Evolutionary conservation across 305 asterid species (phyloP), one percentile per base, ranked within the genome.

Genomic region (Fraxinus latifolia): DNA sequence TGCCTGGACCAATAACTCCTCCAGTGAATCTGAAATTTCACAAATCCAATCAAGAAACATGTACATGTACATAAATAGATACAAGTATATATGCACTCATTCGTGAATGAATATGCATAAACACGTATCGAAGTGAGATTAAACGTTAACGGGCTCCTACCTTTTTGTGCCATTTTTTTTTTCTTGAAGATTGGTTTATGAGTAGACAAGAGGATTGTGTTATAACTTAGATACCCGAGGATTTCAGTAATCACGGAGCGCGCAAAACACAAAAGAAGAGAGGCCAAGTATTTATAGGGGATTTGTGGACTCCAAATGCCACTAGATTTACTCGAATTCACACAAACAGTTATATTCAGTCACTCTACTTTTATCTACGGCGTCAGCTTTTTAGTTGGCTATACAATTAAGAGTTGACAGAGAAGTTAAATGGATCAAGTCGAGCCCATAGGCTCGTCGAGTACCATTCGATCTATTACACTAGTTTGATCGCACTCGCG

Each of bases 1-100:
- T 21, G 97, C 99, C 81, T 77, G 86, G 81, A 91, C 85, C 87
- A 93, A 85, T 86, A 92, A 92, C 83, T 93, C 92, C 76, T 93
- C 97, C 78, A 85, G 76, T 73, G 92, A 87, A 84, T 86, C 95
- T 89, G 85, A 85, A 87, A 89, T 78, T 33, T 68, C 37, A 76
- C 60, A 3, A 73, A 77, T 70, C 68, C 23, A 74, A 87, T 84
- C 82, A 83, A 71, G 42, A 71, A 79, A 79, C 37, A 19, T 7
- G 27, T n/a, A 53, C 25, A n/a, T 17, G 21, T 5, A 53, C 71
- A 80, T 79, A 81, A 14, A 87, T 34, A 67, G 39, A 53, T 2
- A 29, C 31, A 77, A 2, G 14, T 53, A 53, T n/a, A 53, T n/a
- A 53, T 50, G 50, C 44, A 27, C 47, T 3, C 32, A 62, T 14